Percentiles rank a stretch among this genome's conserved stretches.
Evolutionary conservation across 306 rosid species (phyloP).

Genomic region (Vigna hirtella): DNA sequence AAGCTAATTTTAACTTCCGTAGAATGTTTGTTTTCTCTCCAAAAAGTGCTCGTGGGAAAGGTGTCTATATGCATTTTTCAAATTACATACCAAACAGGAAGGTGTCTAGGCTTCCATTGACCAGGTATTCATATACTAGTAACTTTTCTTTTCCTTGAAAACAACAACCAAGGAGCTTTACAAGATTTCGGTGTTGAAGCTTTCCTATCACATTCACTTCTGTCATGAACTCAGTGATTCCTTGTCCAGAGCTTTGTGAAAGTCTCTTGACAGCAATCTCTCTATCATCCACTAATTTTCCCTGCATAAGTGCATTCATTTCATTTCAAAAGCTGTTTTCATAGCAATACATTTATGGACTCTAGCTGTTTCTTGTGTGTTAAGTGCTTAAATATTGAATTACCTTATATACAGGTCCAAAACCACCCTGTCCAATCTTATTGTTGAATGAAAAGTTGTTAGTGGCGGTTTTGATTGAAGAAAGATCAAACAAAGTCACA

Average conservation of each 20-base stretch:
- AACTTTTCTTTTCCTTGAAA: slow-evolving; percentile 12
- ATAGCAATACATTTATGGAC: background rate
- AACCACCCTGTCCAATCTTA: slow-evolving; percentile 36
- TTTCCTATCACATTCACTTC: slow-evolving; percentile 23
- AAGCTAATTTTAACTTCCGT: too few species aligned
- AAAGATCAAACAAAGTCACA: background rate
- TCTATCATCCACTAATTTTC: background rate
- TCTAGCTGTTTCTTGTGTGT: background rate
- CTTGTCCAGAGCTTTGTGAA: slow-evolving; percentile 1
- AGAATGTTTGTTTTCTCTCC: too few species aligned
- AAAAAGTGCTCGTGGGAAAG: too few species aligned
- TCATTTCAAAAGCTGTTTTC: background rate
- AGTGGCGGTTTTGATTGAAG: background rate
- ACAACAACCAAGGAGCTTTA: slow-evolving; percentile 33
- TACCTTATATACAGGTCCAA: slow-evolving; percentile 32
- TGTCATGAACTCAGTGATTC: background rate
- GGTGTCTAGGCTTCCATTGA: slow-evolving; percentile 18
- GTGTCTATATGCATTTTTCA: background rate
- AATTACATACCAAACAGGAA: slow-evolving; percentile 22
- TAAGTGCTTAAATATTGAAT: background rate
- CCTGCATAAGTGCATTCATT: slow-evolving; percentile 1
- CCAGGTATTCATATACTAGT: slow-evolving; percentile 32
- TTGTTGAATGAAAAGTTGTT: background rate
- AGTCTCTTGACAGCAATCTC: slow-evolving; percentile 36
- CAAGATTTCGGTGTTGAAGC: slow-evolving; percentile 38